phyloP scores from a whole-genome alignment of 352 stramenopile genomes.

The Globisporangium lucens region DNA sequence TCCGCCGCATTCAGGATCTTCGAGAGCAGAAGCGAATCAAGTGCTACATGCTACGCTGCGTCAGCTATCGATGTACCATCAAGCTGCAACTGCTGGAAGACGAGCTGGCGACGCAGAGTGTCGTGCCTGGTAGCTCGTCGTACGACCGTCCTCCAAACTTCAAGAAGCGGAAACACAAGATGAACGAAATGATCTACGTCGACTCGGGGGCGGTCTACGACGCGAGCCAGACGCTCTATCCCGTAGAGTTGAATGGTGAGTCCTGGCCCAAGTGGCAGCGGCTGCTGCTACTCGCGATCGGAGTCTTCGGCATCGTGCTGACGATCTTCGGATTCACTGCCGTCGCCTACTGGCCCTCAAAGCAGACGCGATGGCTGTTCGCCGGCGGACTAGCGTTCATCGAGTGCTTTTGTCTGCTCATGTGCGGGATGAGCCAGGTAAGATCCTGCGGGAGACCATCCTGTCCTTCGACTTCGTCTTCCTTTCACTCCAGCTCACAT shows the following conservation, averaged over 20 bases:
- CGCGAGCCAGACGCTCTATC: not conserved
- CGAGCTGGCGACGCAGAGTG: not conserved
- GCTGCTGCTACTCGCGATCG: not conserved
- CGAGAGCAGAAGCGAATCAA: not conserved
- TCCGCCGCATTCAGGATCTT: not conserved
- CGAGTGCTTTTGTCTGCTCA: not conserved
- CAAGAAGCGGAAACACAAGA: not conserved
- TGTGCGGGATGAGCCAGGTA: not conserved
- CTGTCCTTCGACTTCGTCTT: constrained; percentile 26
- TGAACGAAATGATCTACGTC: not conserved
- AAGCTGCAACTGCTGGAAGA: not conserved
- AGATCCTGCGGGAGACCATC: not conserved
- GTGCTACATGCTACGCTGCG: not conserved
- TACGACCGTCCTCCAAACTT: not conserved
- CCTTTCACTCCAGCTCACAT: constrained; percentile 19
- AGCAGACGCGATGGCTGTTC: not conserved
- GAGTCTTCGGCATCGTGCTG: not conserved
- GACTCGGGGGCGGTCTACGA: not conserved
- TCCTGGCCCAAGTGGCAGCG: not conserved
- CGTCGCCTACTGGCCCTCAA: not conserved
- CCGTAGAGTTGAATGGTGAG: not conserved
- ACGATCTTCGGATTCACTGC: not conserved
- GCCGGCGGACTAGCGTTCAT: not conserved
- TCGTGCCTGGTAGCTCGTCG: not conserved
- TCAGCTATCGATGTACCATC: not conserved